A percentile compares a stretch with the other conserved stretches of the same genome.
Conservation (phyloP, 805 yeast genomes). For the Wickerhamiella vanderwaltii region DNA sequence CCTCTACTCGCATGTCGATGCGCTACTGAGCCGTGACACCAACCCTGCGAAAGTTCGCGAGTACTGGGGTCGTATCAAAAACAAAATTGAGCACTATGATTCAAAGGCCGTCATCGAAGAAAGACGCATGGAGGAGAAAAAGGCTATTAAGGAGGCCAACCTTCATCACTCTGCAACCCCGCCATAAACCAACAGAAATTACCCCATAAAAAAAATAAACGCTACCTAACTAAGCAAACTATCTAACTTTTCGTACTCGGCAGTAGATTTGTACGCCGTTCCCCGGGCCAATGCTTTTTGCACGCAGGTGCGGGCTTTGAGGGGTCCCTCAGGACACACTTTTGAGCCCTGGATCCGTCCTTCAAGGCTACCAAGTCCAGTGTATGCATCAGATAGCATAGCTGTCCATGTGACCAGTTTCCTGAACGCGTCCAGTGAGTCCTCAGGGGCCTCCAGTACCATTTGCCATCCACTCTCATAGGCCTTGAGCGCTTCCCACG, state of each 20-base stretch:
- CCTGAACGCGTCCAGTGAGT: slow-evolving; percentile 56
- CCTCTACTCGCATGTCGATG: slow-evolving; percentile 48
- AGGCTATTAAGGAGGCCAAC: slow-evolving; percentile 18
- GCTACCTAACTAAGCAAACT: too few relatives aligned
- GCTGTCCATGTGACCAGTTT: slow-evolving; percentile 67
- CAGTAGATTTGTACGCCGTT: slow-evolving; percentile 25
- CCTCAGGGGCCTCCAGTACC: slow-evolving; percentile 47
- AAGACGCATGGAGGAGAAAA: slow-evolving; percentile 8
- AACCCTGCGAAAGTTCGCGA: slow-evolving; percentile 39
- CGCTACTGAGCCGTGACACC: slow-evolving; percentile 36
- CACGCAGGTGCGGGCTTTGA: slow-evolving; percentile 61
- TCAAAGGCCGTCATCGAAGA: not conserved
- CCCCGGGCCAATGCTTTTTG: slow-evolving; percentile 73
- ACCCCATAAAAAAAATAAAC: too few relatives aligned
- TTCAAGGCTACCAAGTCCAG: slow-evolving; percentile 62
- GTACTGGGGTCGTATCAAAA: slow-evolving; percentile 37
- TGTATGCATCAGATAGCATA: slow-evolving; percentile 77
- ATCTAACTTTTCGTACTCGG: slow-evolving; percentile 7
- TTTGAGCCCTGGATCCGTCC: slow-evolving; percentile 49
- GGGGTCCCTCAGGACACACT: slow-evolving; percentile 90
- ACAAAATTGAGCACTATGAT: slow-evolving; percentile 18
- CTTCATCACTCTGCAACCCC: too few relatives aligned
- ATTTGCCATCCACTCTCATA: slow-evolving; percentile 82
- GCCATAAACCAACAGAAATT: too few relatives aligned
- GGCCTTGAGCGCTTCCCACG: slow-evolving; percentile 79